These are phyloP conservation scores for Fusarium metavorans DNA, from an alignment of 2,329 filamentous ascomycete species.

Conservation along the genomic window DNA sequence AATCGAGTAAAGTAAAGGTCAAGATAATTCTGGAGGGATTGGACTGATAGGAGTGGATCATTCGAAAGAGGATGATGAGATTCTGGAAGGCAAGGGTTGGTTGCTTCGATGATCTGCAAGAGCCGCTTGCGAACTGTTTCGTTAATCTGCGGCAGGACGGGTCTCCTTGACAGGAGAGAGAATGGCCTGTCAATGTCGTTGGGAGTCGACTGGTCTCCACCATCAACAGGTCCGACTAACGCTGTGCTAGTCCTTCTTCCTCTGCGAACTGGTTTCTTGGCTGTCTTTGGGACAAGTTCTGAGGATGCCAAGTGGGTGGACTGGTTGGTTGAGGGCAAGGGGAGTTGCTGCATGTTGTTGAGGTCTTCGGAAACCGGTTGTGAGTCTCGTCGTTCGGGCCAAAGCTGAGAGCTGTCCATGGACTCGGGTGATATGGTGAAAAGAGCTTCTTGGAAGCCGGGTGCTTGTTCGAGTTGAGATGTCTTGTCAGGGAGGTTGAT, in stretches of 20 bases:
- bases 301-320: not conserved
- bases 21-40: constrained; percentile 65
- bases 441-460: constrained; percentile 10
- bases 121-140: constrained; percentile 52
- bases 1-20: constrained; percentile 72
- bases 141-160: constrained; percentile 50
- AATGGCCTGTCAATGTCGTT: constrained; percentile 47
- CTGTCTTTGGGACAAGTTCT: not conserved
- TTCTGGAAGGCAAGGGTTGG: constrained; percentile 61
- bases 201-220: not conserved
- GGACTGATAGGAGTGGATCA: constrained; percentile 63
- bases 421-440: constrained; percentile 28
- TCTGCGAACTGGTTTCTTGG: not conserved
- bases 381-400: constrained; percentile 16
- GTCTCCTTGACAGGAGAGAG: constrained; percentile 35
- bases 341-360: not conserved
- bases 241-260: not conserved
- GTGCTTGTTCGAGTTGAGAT: not conserved
- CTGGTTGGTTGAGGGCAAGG: not conserved
- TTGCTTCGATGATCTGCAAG: constrained; percentile 63
- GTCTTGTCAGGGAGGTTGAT: not conserved
- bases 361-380: not conserved
- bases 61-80: constrained; percentile 49
- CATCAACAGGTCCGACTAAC: not conserved
- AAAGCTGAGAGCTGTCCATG: constrained; percentile 36